phyloP scores from a whole-genome alignment of 805 yeast genomes.

The Monosporozyma servazzii region DNA sequence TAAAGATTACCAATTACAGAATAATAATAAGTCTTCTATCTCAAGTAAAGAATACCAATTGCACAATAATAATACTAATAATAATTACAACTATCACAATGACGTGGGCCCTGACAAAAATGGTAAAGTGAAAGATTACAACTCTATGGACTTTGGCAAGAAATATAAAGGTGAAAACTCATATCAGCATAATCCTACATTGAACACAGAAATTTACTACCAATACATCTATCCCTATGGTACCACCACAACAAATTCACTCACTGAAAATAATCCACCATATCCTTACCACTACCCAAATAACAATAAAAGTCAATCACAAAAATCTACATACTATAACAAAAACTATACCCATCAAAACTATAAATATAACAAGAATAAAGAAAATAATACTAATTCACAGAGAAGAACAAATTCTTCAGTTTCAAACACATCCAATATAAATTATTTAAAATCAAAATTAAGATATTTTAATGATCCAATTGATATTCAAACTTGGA shows the following conservation, averaged over 20 bases:
- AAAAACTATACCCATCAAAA: background rate
- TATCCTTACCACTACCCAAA: background rate
- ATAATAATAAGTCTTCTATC: constrained; percentile 5
- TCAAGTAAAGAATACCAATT: background rate
- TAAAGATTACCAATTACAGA: too few relatives aligned
- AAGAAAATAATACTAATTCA: background rate
- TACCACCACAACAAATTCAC: background rate
- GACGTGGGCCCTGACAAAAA: background rate
- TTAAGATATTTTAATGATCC: background rate
- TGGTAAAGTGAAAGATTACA: background rate
- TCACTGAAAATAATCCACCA: background rate
- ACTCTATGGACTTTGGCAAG: background rate
- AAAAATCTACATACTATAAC: background rate
- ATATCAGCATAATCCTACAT: background rate
- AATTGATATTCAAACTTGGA: background rate
- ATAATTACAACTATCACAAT: constrained; percentile 2
- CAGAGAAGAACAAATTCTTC: background rate
- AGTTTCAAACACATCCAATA: background rate
- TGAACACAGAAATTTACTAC: background rate
- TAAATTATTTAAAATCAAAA: background rate
- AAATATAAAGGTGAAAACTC: background rate
- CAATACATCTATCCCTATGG: background rate
- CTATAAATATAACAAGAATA: background rate
- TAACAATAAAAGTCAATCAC: background rate
- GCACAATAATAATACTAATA: background rate